Evolutionary conservation across 352 stramenopile genomes (phyloP), one percentile per base, ranked within the genome.

Genomic region (Phytophthora pinifolia): DNA sequence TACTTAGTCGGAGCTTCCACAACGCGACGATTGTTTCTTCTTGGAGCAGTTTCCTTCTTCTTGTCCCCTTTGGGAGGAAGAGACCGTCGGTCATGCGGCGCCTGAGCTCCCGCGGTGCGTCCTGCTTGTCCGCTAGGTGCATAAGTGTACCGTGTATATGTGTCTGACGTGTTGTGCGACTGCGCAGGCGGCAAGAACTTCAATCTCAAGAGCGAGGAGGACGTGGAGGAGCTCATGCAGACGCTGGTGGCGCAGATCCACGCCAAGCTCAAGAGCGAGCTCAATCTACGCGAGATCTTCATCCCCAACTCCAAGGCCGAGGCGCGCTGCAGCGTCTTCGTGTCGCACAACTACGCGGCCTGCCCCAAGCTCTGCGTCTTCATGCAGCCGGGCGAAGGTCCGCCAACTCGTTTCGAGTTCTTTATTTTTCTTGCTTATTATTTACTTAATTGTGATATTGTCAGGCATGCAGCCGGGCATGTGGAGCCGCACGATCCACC

Each of bases 251-350:
- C 76, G 22, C 83, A 93, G 59, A 92, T 95, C 54, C 86, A 95
- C 65, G 54, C 77, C 52, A 92, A 92, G 49, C 74, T 95, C 52
- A 91, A 92, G 65, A 89, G 82, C 38, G 86, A 95, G 57, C 67
- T 95, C 14, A 74, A 79, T 17, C 60, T 95, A 50, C 78, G 79
- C 56, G 86, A 95, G 65, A 88, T 92, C 46, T 94, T 88, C 59
- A 95, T 95, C 58, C 86, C 86, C 12, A 94, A 92, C 64, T 87
- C 82, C 52, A 92, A 92, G 54, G 86, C 86, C 17, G 84, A 94
- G 49, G 86, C 86, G 37, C 81, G 79, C 30, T 93, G 86, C 67
- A 93, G 83, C 58, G 86, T 95, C 67, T 95, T 95, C 39, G 78
- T 92, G 10, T 91, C 83, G 22, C 53, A 73, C 41, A 92, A 92